Evolutionary conservation across 108 stramenopile genomes (phyloP).

Genomic region (Skeletonema tropicum): DNA sequence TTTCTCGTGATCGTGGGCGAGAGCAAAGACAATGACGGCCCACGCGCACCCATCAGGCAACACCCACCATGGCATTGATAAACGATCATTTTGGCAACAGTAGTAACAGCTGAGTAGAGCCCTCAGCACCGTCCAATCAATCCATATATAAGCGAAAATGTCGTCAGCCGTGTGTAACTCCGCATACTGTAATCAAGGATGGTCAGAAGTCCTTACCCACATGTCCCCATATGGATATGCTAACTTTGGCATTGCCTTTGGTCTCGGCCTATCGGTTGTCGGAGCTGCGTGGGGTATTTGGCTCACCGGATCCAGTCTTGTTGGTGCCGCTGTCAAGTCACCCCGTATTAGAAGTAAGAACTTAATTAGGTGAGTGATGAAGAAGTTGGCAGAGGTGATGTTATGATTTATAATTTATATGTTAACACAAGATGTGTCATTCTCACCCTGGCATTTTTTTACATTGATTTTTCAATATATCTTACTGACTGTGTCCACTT

Average conservation of each 20-base stretch:
- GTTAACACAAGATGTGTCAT: conserved; percentile 6
- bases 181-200: conserved; percentile 87
- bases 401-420: neutral
- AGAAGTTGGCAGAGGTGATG: neutral
- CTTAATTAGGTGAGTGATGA: conserved; percentile 86
- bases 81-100: conserved; percentile 4
- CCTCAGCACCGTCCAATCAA: neutral
- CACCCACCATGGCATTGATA: neutral
- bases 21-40: neutral
- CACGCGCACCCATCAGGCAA: neutral
- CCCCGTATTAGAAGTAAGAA: conserved; percentile 98
- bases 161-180: conserved; percentile 59
- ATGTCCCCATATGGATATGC: conserved; percentile 98
- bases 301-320: conserved; percentile 94
- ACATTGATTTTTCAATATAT: neutral
- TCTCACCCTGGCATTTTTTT: conserved; percentile 9
- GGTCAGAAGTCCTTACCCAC: conserved; percentile 97
- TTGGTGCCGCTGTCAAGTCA: conserved; percentile 98
- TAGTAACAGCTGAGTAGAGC: neutral
- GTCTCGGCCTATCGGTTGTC: conserved; percentile 93
- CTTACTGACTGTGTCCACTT: neutral
- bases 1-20: neutral
- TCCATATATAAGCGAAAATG: conserved; percentile 21
- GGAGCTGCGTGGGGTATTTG: conserved; percentile 99
- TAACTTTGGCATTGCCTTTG: conserved; percentile 96